Evolutionary conservation across 2,329 filamentous ascomycete species (phyloP).

Genomic region (Paramyrothecium sp.): DNA sequence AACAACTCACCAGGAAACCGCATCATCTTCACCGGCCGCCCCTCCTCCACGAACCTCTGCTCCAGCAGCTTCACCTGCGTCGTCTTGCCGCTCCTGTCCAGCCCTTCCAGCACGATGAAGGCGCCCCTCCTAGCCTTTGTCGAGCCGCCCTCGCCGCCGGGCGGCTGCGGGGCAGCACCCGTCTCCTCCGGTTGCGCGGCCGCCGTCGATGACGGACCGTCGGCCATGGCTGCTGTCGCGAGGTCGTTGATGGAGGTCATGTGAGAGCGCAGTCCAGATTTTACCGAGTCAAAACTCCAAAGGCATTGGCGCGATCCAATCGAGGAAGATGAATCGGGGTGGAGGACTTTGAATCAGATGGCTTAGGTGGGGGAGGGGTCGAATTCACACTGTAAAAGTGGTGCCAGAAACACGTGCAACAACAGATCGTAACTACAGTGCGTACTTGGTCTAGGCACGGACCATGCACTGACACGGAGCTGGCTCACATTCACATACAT

Average conservation of each 20-base stretch:
- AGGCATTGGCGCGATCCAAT: too few relatives aligned
- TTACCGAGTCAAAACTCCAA: too few relatives aligned
- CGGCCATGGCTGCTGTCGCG: conserved; percentile 45
- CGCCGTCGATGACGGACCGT: conserved; percentile 30
- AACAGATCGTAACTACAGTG: too few relatives aligned
- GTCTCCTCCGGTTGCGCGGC: too few relatives aligned
- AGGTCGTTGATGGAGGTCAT: conserved; percentile 51
- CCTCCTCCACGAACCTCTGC: conserved; percentile 48
- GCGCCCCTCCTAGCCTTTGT: conserved; percentile 46
- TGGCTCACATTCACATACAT: too few relatives aligned
- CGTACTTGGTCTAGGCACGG: too few relatives aligned
- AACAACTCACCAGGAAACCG: conserved; percentile 54
- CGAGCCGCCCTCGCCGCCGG: too few relatives aligned
- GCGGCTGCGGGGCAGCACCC: too few relatives aligned
- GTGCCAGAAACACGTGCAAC: not conserved
- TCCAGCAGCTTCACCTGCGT: conserved; percentile 77
- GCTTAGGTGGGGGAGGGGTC: not conserved
- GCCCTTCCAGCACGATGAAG: conserved; percentile 81
- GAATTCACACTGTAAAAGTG: not conserved
- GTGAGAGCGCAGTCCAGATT: too few relatives aligned
- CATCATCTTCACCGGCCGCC: conserved; percentile 50
- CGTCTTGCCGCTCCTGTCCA: conserved; percentile 89
- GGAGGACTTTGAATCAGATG: not conserved
- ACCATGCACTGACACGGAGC: too few relatives aligned
- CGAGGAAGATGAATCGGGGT: not conserved